Conservation (phyloP, 2,329 filamentous ascomycete species). For the Alternaria sp. region DNA sequence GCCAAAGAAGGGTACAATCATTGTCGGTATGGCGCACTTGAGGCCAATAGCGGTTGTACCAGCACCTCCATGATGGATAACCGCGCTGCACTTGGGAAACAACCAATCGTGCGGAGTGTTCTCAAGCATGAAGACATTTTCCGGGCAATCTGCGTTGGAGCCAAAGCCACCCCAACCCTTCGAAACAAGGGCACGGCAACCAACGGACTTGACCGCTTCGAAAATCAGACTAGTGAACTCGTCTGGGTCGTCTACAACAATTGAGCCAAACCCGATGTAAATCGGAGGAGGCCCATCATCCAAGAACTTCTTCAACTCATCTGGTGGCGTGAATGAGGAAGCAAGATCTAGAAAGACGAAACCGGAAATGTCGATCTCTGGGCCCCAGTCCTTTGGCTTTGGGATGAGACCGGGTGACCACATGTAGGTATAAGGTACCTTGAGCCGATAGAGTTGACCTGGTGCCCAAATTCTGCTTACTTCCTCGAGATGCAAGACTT, state of each 20-base stretch:
- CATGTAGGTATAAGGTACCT: slow-evolving; percentile 77
- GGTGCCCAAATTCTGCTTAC: slow-evolving; percentile 80
- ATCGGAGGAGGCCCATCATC: slow-evolving; percentile 61
- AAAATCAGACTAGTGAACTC: slow-evolving; percentile 74
- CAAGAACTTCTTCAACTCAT: slow-evolving; percentile 54
- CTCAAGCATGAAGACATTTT: slow-evolving; percentile 73
- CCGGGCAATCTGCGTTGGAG: slow-evolving; percentile 54
- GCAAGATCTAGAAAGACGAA: slow-evolving; percentile 79
- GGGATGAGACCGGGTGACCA: slow-evolving; percentile 68
- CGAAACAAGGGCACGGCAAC: slow-evolving; percentile 73
- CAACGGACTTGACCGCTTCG: slow-evolving; percentile 68
- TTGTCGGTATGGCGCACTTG: slow-evolving; percentile 73
- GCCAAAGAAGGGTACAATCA: slow-evolving; percentile 81
- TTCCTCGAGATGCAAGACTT: slow-evolving; percentile 73
- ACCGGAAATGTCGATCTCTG: slow-evolving; percentile 74
- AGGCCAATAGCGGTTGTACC: slow-evolving; percentile 77
- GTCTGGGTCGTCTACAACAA: slow-evolving; percentile 75
- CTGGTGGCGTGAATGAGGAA: slow-evolving; percentile 64
- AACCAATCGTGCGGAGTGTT: slow-evolving; percentile 81
- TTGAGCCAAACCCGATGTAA: slow-evolving; percentile 79
- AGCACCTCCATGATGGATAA: slow-evolving; percentile 78
- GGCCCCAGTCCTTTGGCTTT: slow-evolving; percentile 72
- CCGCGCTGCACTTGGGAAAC: slow-evolving; percentile 69
- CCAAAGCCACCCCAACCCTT: slow-evolving; percentile 79
- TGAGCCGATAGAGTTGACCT: slow-evolving; percentile 72